Evolutionary conservation across 768 basidiomycete genomes (phyloP).

Genomic region (Kwoniella heveanensis): DNA sequence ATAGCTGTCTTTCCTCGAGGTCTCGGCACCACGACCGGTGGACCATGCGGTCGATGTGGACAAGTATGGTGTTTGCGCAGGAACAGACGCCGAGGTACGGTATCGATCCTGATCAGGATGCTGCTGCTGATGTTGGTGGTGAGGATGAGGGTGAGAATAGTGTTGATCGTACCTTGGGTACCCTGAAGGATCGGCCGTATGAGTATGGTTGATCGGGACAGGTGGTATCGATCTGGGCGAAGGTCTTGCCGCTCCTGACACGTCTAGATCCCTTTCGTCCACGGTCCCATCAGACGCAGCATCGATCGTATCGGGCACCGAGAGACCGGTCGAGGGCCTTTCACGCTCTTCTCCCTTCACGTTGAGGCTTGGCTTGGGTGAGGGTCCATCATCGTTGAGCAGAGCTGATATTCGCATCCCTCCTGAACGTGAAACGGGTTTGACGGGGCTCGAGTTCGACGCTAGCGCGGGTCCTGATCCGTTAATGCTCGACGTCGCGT

Average conservation of each 20-base stretch:
- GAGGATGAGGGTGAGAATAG: background rate
- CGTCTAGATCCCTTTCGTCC: slow-evolving; percentile 36
- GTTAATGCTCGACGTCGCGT: background rate
- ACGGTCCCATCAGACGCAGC: slow-evolving; percentile 47
- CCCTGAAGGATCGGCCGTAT: slow-evolving; percentile 5
- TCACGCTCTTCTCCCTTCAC: slow-evolving; percentile 9
- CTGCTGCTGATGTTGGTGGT: slow-evolving; percentile 1
- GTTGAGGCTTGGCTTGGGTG: background rate
- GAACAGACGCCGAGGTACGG: slow-evolving; percentile 17
- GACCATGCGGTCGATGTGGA: slow-evolving; percentile 9
- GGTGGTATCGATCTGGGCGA: slow-evolving; percentile 25
- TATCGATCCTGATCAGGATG: slow-evolving; percentile 26
- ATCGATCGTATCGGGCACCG: slow-evolving; percentile 25
- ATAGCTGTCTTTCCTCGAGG: slow-evolving; percentile 6
- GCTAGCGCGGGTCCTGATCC: background rate
- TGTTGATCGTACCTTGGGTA: slow-evolving; percentile 20
- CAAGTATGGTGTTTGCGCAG: slow-evolving; percentile 10
- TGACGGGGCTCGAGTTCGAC: slow-evolving; percentile 7
- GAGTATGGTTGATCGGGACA: background rate
- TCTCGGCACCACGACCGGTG: background rate
- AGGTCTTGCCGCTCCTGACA: slow-evolving; percentile 27
- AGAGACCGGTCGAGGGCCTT: slow-evolving; percentile 13
- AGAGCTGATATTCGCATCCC: slow-evolving; percentile 44
- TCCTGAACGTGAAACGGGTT: slow-evolving; percentile 26
- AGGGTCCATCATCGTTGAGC: slow-evolving; percentile 42